Evolutionary conservation across 345 rosid genomes (phyloP), one percentile per base, ranked within the genome.

Genomic region (Gossypium ekmanianum): DNA sequence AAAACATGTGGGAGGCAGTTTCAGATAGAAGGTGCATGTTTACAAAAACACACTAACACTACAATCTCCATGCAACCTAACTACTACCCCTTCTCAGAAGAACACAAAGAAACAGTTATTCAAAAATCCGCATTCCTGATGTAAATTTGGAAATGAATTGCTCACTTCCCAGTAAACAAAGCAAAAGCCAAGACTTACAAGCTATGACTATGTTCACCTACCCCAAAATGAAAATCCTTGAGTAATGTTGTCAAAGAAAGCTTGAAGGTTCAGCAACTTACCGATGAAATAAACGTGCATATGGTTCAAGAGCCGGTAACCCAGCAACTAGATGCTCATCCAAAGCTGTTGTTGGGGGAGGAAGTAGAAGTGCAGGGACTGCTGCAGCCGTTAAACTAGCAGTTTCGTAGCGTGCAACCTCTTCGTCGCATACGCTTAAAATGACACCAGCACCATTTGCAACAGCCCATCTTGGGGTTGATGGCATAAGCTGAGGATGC

Each of bases 381-480:
- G 98, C 95, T 75, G 79, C 95, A 12, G 98, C 98, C 56, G 98
- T 94, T 77, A 94, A 84, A 58, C 97, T 89, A 61, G 97, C 91
- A 76, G 98, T 92, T 82, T 92, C 97, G 47, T 94, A 92, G 70
- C 97, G 97, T 75, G 94, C 88, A 79, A 94, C 97, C 88, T 94
- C 98, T 59, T 94, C 98, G 65, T 94, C 98, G 74, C 98, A 94
- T 68, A 94, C 98, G 58, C 98, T 94, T 76, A 94, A 81, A 75
- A 94, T 94, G 39, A 94, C 98, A 79, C 98, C 98, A 45, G 98
- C 98, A 76, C 98, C 98, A 83, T 94, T 94, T 72, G 98, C 98
- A 76, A 94, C 97, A 10, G 98, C 98, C 98, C 98, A 94, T 79
- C 98, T 85, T 57, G 98, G 98, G 18, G 97, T 88, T 11, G 98